Base-by-base conservation (phyloP, 2,329 filamentous ascomycete genomes). In the Fusarium sp. region DNA sequence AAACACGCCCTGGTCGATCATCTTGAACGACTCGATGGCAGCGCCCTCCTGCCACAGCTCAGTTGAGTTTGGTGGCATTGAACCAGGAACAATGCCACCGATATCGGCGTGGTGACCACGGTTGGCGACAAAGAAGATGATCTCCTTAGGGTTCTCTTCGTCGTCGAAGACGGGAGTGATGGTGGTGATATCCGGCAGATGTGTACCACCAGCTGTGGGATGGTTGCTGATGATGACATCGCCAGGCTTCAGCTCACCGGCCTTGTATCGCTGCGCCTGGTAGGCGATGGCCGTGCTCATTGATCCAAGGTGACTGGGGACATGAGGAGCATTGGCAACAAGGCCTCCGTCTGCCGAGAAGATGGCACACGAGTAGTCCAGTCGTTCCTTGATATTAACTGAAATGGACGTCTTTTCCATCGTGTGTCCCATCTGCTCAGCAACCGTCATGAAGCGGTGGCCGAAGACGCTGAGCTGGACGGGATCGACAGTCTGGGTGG, bases 391-490 rank as follows among this genome's bases (percentile, higher is more conserved):
- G 81, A 95, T 93, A 76, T 95, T 95, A 0, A 91, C 93, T 45
- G 90, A 92, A 24, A 95, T 91, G 74, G 91, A 92, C 0, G 92
- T 95, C 84, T 95, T 94, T 77, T 95, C 92, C 61, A 95, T 82
- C 3, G 92, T 92, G 52, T 92, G 87, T 0, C 93, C 93, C 93
- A 95, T 95, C 78, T 95, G 93, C 79, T 95, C 93, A 0, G 93
- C 93, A 65, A 95, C 94, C 1, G 92, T 91, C 93, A 95, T 95
- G 83, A 95, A 95, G 2, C 93, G 88, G 80, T 95, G 92, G 0
- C 91, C 92, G 76, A 95, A 95, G 59, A 95, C 92, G 72, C 89
- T 92, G 0, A 95, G 86, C 78, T 93, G 88, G 64, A 95, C 92
- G 0, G 93, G 93, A 77, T 95, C 92, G 0, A 94, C 90, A 31